Evolutionary conservation across 257 asterid genomes (phyloP), one percentile per base, ranked within the genome.

Genomic region (Mitragyna speciosa): DNA sequence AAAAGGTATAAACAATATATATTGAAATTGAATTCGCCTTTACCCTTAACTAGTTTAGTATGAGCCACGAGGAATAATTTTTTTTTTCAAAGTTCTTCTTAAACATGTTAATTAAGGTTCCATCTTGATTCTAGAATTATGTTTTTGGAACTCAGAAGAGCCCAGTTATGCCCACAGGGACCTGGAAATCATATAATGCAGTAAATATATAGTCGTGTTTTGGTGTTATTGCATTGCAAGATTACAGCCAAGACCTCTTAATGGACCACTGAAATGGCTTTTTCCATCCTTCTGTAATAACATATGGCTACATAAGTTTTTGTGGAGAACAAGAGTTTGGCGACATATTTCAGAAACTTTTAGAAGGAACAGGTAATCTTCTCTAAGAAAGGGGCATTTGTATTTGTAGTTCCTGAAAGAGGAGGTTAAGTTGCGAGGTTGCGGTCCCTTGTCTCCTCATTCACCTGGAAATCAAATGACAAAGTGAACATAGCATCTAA

Each of bases 211-310:
- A 49, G 17, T 49, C 54, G 54, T 49, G 24, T 16, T 16, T 52
- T 17, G 22, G 59, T 52, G 59, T 52, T 52, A 52, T 15, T 52
- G 59, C 16, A 22, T 15, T 7, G 59, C 16, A 1, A 5, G 16
- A 19, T 51, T 14, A 67, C 11, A 74, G 54, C 2, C 45, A 31
- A 52, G 31, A 7, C 1, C 49, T 51, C 19, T 31, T 74, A 9
- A 51, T 49, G 82, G 79, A 82, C 85, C 79, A 74, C 80, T 26
- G 26, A 66, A n/a, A 47, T 74, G 64, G 33, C 19, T 64, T 20
- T 47, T 64, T 39, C 51, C 76, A 78, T 52, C 17, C 48, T 61
- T 51, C 0, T 51, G 81, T 41, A 78, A 54, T 49, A 66, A 65
- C 73, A 69, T 65, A 72, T 22, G 72, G 39, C 43, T 75, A 12